Evolutionary conservation across 139 green algal species (phyloP), one percentile per base, ranked within the genome.

Genomic region (Deuterostichococcus epilithicus): DNA sequence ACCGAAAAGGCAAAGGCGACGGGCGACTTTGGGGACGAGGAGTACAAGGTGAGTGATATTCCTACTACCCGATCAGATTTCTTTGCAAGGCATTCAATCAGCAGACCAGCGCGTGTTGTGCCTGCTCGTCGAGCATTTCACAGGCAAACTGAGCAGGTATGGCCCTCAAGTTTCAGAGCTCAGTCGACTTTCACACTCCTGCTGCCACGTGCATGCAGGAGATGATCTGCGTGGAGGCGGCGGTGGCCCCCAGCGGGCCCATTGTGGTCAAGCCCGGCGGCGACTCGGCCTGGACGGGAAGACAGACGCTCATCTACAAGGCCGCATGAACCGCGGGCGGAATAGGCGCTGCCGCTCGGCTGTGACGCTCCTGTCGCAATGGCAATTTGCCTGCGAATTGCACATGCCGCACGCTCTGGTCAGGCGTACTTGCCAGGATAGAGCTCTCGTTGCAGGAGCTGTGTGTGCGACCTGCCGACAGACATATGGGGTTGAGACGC

Each of bases 181-280:
- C 5, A 28, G 33, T 6, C 26, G 23, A 36, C 34, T 76, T 36
- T 25, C 2, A 75, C 36, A 66, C n/a, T n/a, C n/a, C n/a, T 36
- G 25, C 60, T 37, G 32, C 26, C 10, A 25, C 28, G 2, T 28
- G 30, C 34, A 0, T 82, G 82, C 81, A 88, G 78, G 75, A 81
- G 28, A 92, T 95, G 86, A 66, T 95, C 34, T 94, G 91, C 73
- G 78, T 94, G 28, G 91, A 95, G 84, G 82, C 90, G 36, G 89
- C 87, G 5, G 76, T 92, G 30, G 89, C 88, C 5, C 80, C 72
- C n/a, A 87, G 76, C n/a, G 87, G 86, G 0, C 80, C 90, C 5
- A 71, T 88, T 5, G 78, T 73, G 34, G 45, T 95, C 39, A 44
- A n/a, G 18, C 67, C 85, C 6, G 87, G 88, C 0, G 44, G 3